phyloP scores from a whole-genome alignment of 805 yeast genomes.

The Jamesozyma spencerorum region DNA sequence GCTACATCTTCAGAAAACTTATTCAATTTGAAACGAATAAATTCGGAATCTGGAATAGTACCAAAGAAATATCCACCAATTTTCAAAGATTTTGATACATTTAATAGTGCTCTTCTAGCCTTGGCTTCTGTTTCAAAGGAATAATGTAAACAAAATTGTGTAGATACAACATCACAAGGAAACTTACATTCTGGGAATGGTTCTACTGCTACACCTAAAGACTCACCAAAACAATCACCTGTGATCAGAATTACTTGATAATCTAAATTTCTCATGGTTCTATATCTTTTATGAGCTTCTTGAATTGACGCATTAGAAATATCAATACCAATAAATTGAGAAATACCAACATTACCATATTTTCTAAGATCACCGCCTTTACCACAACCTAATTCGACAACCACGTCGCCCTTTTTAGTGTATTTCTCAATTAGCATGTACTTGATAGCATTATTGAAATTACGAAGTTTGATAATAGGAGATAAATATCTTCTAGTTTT shows the following conservation, averaged over 20 bases:
- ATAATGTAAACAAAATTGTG: conserved; percentile 91
- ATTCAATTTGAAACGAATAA: conserved; percentile 55
- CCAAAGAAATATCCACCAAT: conserved; percentile 87
- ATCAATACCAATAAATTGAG: conserved; percentile 83
- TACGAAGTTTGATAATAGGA: conserved; percentile 75
- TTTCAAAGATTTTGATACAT: conserved; percentile 65
- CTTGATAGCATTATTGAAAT: conserved; percentile 87
- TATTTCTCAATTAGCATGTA: conserved; percentile 71
- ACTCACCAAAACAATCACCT: conserved; percentile 79
- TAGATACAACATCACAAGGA: conserved; percentile 81
- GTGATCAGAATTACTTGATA: conserved; percentile 80
- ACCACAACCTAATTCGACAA: conserved; percentile 89
- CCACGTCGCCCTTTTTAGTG: conserved; percentile 45
- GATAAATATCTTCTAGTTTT: conserved; percentile 57
- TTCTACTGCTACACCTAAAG: conserved; percentile 56
- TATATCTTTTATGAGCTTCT: conserved; percentile 74
- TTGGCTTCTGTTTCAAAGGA: conserved; percentile 83
- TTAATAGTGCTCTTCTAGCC: conserved; percentile 61
- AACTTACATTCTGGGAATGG: conserved; percentile 59
- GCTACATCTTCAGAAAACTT: conserved; percentile 43
- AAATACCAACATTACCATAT: conserved; percentile 66
- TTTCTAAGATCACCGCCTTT: conserved; percentile 95
- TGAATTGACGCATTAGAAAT: conserved; percentile 79
- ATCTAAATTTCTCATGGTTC: conserved; percentile 44
- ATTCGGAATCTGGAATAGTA: conserved; percentile 88